A percentile compares a stretch with the other conserved stretches of the same genome.
Evolutionary conservation across 345 rosid genomes (phyloP).

Genomic region (Eucalyptus sp.): DNA sequence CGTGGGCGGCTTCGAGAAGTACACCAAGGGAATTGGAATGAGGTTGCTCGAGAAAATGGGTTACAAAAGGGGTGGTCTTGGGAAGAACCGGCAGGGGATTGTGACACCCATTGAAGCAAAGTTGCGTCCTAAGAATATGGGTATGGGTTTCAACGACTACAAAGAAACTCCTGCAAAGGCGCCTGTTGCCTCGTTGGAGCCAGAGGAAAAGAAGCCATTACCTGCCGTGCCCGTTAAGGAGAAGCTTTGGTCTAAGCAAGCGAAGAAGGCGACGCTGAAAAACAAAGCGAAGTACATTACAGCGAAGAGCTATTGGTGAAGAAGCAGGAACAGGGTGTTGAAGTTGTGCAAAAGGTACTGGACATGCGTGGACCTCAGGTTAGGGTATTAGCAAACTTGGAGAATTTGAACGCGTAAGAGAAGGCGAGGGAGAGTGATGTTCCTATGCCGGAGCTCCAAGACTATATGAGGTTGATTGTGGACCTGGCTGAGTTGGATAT

Average conservation of each 20-base stretch:
- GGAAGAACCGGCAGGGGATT: no score
- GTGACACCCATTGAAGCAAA: no score
- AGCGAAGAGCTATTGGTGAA: conserved; percentile 64
- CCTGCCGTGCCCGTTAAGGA: conserved; percentile 19
- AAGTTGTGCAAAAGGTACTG: conserved; percentile 75
- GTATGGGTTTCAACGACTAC: conserved; percentile 83
- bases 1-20: no score
- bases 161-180: conserved; percentile 44
- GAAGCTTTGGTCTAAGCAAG: conserved; percentile 56
- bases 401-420: conserved; percentile 83
- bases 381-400: conserved; percentile 77
- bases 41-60: no score
- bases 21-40: no score
- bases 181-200: conserved; percentile 23
- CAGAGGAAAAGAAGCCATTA: conserved; percentile 50
- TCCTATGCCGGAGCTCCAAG: conserved; percentile 94
- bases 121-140: conserved; percentile 89
- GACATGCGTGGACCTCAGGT: conserved; percentile 95
- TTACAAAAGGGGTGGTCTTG: no score
- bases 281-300: conserved; percentile 24
- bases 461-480: conserved; percentile 63
- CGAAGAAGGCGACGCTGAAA: background rate
- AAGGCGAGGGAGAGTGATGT: conserved; percentile 76
- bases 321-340: conserved; percentile 70
- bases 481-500: conserved; percentile 80